These are phyloP conservation scores for Daldinia eschscholtzii DNA, from an alignment of 2,329 filamentous ascomycete genomes.

Conservation along the genomic window DNA sequence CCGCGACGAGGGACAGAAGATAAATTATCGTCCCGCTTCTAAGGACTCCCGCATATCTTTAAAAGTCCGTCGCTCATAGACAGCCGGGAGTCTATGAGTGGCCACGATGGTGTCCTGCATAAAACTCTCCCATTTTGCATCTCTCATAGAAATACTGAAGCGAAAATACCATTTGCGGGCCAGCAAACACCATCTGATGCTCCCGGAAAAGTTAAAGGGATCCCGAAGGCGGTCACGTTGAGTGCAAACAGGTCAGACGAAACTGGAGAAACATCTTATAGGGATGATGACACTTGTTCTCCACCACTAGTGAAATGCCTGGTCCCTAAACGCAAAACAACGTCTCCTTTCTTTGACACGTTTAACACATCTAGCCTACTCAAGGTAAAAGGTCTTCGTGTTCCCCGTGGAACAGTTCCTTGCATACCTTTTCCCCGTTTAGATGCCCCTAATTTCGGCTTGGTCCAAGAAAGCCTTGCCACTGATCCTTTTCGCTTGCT, in stretches of 20 bases:
- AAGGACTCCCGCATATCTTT: constrained; percentile 23
- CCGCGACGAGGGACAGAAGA: neutral
- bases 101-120: constrained; percentile 17
- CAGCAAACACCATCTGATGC: constrained; percentile 7
- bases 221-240: neutral
- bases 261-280: neutral
- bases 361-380: constrained; percentile 12
- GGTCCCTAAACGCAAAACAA: constrained; percentile 47
- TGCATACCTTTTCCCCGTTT: constrained; percentile 76
- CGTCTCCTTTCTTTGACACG: constrained; percentile 54
- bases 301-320: constrained; percentile 14
- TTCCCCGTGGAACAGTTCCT: constrained; percentile 62
- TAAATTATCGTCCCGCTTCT: neutral
- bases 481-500: constrained; percentile 83
- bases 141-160: constrained; percentile 8
- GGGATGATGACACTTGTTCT: neutral
- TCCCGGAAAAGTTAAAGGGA: neutral
- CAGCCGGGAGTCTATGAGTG: constrained; percentile 45
- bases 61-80: constrained; percentile 45
- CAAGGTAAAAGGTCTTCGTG: constrained; percentile 51
- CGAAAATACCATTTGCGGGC: constrained; percentile 1
- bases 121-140: neutral
- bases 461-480: constrained; percentile 85
- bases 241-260: constrained; percentile 1
- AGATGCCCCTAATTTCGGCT: constrained; percentile 73